Conservation (phyloP, 805 yeast genomes). For the Cyberlindnera amylophila region DNA sequence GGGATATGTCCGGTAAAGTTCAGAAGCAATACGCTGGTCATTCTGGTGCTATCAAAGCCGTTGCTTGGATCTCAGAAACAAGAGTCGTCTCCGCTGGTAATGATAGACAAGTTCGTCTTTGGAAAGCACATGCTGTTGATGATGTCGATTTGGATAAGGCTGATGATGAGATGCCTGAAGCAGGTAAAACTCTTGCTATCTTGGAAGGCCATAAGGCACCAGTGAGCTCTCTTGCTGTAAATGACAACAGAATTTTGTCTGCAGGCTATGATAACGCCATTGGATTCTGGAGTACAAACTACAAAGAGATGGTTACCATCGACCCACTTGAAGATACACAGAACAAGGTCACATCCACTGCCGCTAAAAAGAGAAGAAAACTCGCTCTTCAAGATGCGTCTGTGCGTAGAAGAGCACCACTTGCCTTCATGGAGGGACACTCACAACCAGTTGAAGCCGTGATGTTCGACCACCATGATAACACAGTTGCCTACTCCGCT, state of each 20-base stretch:
- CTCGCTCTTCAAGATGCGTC: conserved; percentile 73
- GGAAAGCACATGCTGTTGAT: conserved; percentile 61
- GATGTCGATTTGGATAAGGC: conserved; percentile 27
- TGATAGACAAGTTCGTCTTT: conserved; percentile 83
- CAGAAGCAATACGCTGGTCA: conserved; percentile 84
- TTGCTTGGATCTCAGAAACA: conserved; percentile 71
- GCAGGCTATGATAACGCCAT: conserved; percentile 78
- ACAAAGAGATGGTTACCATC: conserved; percentile 75
- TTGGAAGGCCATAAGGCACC: conserved; percentile 89
- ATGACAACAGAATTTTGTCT: conserved; percentile 64
- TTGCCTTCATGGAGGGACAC: conserved; percentile 77
- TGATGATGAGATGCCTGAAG: conserved; percentile 49
- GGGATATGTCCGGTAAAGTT: conserved; percentile 77
- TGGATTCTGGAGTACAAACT: conserved; percentile 85
- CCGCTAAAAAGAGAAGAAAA: conserved; percentile 85
- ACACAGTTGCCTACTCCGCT: conserved; percentile 85
- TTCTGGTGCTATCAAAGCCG: conserved; percentile 79
- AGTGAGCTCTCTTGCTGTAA: conserved; percentile 63
- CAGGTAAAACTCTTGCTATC: conserved; percentile 77
- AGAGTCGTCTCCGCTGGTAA: conserved; percentile 82
- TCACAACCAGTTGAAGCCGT: conserved; percentile 84
- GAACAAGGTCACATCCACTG: conserved; percentile 57
- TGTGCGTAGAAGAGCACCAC: conserved; percentile 76
- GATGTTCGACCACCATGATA: conserved; percentile 66
- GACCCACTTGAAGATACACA: conserved; percentile 43